phyloP scores from a whole-genome alignment of 2,329 filamentous ascomycete genomes.

The Stemphylium lycopersici region DNA sequence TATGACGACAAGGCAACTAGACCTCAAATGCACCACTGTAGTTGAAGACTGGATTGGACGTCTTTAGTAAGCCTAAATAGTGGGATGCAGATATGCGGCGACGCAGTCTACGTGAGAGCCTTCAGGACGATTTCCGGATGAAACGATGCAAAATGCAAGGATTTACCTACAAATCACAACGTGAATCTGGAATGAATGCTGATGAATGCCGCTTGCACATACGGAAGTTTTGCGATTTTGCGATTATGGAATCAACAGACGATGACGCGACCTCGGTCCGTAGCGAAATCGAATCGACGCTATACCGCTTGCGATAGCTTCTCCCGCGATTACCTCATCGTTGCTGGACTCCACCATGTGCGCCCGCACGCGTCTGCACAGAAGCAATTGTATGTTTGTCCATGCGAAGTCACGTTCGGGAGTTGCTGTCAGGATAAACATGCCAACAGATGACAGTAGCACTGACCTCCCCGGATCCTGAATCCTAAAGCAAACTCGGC shows the following conservation, averaged over 20 bases:
- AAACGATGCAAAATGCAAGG: constrained; percentile 12
- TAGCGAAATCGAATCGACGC: constrained; percentile 19
- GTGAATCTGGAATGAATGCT: not conserved
- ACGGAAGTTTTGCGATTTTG: constrained; percentile 21
- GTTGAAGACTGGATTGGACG: constrained; percentile 18
- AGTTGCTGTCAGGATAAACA: constrained; percentile 14
- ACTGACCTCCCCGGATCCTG: constrained; percentile 3
- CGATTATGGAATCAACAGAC: constrained; percentile 26
- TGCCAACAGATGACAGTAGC: constrained; percentile 16
- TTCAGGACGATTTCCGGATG: constrained; percentile 2
- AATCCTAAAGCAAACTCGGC: constrained; percentile 1
- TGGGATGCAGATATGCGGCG: constrained; percentile 7
- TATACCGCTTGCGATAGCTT: constrained; percentile 22
- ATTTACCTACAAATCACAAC: not conserved
- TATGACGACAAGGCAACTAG: constrained; percentile 38
- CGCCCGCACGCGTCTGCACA: constrained; percentile 2
- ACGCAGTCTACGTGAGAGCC: constrained; percentile 9
- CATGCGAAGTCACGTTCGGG: not conserved
- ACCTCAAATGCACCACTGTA: constrained; percentile 11
- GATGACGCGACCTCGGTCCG: constrained; percentile 18
- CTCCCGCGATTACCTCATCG: constrained; percentile 31
- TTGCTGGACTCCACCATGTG: constrained; percentile 18
- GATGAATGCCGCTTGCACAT: constrained; percentile 11
- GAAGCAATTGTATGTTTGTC: constrained; percentile 14
- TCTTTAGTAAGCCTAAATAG: constrained; percentile 42